A percentile compares a stretch with the other conserved stretches of the same genome.
Conservation (phyloP, 768 basidiomycete genomes). For the Auriscalpium vulgare region DNA sequence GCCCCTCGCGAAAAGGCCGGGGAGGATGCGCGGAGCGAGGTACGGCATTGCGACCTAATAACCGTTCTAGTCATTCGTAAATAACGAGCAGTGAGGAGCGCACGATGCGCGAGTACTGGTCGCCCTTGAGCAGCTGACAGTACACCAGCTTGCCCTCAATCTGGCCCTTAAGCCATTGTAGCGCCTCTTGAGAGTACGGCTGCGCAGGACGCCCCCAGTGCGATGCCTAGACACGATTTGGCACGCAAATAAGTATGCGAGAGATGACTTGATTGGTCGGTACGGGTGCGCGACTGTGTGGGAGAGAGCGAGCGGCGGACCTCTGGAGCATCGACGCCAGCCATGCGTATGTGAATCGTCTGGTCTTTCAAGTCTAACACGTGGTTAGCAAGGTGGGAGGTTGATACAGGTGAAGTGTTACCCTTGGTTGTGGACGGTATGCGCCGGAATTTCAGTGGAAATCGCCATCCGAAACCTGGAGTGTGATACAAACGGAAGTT, state of each 20-base stretch:
- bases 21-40: conserved; percentile 45
- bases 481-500: conserved; percentile 87
- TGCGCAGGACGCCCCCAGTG: conserved; percentile 84
- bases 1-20: conserved; percentile 37
- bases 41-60: conserved; percentile 61
- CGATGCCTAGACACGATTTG: conserved; percentile 37
- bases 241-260: neutral
- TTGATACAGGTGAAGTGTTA: conserved; percentile 17
- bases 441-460: conserved; percentile 61
- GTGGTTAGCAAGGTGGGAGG: neutral
- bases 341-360: conserved; percentile 83
- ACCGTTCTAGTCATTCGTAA: neutral
- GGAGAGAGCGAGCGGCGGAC: conserved; percentile 27
- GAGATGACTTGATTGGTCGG: neutral
- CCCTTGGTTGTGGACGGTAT: conserved; percentile 57
- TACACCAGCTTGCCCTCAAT: conserved; percentile 54
- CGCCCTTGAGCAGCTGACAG: conserved; percentile 65
- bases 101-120: conserved; percentile 82
- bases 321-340: conserved; percentile 92
- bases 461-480: conserved; percentile 66
- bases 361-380: conserved; percentile 61
- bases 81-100: conserved; percentile 20
- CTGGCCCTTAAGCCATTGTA: conserved; percentile 57
- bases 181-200: conserved; percentile 62
- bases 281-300: neutral